Conservation (phyloP, 2,329 filamentous ascomycete genomes). For the Sporothrix curviconia region DNA sequence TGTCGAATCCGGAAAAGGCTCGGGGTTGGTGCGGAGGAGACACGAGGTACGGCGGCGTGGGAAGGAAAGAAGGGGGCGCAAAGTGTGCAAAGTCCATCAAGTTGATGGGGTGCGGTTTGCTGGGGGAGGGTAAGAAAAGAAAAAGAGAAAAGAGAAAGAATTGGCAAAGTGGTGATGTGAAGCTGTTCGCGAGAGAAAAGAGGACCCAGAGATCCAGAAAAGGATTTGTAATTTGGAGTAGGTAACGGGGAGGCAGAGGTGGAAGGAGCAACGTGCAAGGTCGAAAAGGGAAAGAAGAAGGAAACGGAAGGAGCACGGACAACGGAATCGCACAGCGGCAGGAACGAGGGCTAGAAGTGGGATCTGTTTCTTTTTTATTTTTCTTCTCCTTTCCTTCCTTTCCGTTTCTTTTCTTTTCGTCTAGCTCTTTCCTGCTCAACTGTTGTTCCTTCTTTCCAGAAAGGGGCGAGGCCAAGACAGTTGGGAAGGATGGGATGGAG, state of each 20-base stretch:
- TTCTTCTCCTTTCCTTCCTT: not conserved
- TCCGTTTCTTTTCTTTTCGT: not conserved
- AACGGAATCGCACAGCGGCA: not conserved
- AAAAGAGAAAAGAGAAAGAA: not conserved
- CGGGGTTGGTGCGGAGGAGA: not conserved
- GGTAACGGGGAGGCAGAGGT: not conserved
- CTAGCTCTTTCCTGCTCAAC: not conserved
- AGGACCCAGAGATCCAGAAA: too few species aligned
- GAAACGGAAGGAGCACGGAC: not conserved
- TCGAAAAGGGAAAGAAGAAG: not conserved
- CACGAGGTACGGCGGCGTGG: not conserved
- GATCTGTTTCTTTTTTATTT: not conserved
- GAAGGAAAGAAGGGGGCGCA: not conserved
- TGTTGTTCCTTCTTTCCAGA: too few species aligned
- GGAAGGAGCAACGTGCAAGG: not conserved
- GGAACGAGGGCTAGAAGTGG: not conserved
- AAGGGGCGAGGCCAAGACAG: too few species aligned
- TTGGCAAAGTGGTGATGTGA: not conserved
- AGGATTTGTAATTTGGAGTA: not conserved
- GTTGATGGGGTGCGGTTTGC: not conserved
- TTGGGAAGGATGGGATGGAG: not conserved
- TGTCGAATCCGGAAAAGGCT: not conserved
- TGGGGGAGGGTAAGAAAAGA: not conserved
- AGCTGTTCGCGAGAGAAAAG: too few species aligned
- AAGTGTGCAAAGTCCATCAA: conserved; percentile 5